These are phyloP conservation scores for Gossypium ekmanianum DNA, from an alignment of 345 rosid genomes.

Conservation along the genomic window DNA sequence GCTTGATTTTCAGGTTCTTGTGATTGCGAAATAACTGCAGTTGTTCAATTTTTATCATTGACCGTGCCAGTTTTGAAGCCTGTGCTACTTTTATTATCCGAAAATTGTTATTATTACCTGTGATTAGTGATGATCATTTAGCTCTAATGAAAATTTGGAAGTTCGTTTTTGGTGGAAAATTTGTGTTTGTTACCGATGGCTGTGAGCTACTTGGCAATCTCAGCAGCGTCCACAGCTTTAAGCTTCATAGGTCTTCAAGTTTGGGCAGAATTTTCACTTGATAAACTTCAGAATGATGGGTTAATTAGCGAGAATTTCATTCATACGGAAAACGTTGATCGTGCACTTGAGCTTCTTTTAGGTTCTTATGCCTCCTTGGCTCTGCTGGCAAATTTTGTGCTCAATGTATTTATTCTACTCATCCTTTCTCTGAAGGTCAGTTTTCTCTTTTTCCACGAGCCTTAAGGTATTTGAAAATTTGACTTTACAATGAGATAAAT, in stretches of 20 bases:
- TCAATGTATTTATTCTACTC: constrained; percentile 71
- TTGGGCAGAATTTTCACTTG: constrained; percentile 68
- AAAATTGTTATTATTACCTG: constrained; percentile 18
- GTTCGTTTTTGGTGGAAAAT: constrained; percentile 31
- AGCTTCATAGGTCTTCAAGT: constrained; percentile 69
- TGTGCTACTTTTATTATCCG: constrained; percentile 1
- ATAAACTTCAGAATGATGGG: constrained; percentile 52
- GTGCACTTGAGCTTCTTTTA: constrained; percentile 52
- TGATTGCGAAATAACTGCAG: not conserved
- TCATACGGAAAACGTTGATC: constrained; percentile 47
- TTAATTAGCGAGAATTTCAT: constrained; percentile 39
- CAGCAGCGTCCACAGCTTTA: constrained; percentile 58
- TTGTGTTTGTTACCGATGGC: constrained; percentile 55
- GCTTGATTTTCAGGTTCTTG: constrained; percentile 10
- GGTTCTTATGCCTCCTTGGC: constrained; percentile 63
- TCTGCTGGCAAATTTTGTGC: constrained; percentile 65
- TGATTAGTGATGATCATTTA: constrained; percentile 30
- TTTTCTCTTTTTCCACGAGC: constrained; percentile 2
- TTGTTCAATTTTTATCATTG: not conserved
- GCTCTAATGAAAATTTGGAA: constrained; percentile 40
- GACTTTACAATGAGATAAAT: not conserved
- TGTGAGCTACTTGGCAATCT: constrained; percentile 54
- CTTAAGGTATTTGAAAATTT: not conserved
- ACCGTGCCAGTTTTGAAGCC: not conserved
- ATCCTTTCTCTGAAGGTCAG: constrained; percentile 81